Percentiles rank a stretch among this genome's conserved stretches.
Conservation (phyloP, 2,329 filamentous ascomycete species). For the Penicillium sp. region DNA sequence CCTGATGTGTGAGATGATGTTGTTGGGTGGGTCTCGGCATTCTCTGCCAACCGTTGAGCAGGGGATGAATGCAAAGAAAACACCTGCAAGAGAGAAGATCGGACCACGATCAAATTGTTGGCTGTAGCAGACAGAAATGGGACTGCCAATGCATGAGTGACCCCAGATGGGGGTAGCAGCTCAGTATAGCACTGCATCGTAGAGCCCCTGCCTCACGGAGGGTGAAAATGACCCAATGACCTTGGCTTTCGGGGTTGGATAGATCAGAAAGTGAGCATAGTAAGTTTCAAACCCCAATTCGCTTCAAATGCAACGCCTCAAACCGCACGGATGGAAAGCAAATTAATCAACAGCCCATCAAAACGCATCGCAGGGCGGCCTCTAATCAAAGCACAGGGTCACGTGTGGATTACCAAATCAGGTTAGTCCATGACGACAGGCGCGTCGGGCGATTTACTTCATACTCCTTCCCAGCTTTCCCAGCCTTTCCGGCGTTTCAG, state of each 20-base stretch:
- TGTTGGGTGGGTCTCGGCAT: constrained; percentile 57
- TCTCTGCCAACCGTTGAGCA: constrained; percentile 51
- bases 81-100: constrained; percentile 90
- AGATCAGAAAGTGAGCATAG: constrained; percentile 21
- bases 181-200: constrained; percentile 97
- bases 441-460: constrained; percentile 16
- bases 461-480: constrained; percentile 6
- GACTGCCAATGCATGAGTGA: constrained; percentile 82
- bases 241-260: constrained; percentile 15
- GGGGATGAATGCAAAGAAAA: constrained; percentile 73
- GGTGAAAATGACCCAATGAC: constrained; percentile 18
- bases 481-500: neutral
- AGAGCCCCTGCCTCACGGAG: constrained; percentile 6
- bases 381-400: constrained; percentile 15
- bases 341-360: constrained; percentile 6
- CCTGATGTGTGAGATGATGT: constrained; percentile 68
- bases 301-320: neutral
- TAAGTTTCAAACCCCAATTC: constrained; percentile 13
- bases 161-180: constrained; percentile 89
- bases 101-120: constrained; percentile 87
- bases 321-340: constrained; percentile 1
- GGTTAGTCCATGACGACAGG: constrained; percentile 30
- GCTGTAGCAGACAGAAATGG: constrained; percentile 77
- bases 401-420: constrained; percentile 22
- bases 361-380: constrained; percentile 20